Evolutionary conservation across 2,329 filamentous ascomycete genomes (phyloP).

Genomic region (Trichoderma sp.): DNA sequence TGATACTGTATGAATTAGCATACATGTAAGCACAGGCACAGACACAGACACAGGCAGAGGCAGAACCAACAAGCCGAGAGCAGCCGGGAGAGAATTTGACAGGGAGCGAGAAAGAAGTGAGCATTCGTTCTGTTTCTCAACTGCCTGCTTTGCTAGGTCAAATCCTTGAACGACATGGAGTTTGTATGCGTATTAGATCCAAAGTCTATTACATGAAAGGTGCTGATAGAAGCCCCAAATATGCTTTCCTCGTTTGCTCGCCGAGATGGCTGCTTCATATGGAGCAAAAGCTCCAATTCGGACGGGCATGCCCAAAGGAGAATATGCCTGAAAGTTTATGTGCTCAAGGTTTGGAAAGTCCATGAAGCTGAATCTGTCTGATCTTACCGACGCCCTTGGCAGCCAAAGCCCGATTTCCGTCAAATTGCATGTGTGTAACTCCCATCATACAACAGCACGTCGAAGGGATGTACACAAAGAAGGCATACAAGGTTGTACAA

Average conservation of each 20-base stretch:
- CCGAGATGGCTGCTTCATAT: constrained; percentile 16
- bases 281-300: neutral
- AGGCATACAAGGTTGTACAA: no score
- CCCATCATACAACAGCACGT: neutral
- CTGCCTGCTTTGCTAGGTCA: no score
- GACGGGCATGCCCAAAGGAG: neutral
- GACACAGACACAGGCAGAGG: neutral
- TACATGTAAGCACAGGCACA: neutral
- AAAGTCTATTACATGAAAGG: constrained; percentile 19
- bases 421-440: neutral
- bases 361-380: neutral
- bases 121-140: no score
- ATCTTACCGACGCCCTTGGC: neutral
- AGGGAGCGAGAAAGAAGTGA: no score
- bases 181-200: neutral
- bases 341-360: no score
- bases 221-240: constrained; percentile 16
- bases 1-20: neutral
- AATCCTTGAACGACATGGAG: no score
- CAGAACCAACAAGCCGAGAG: neutral
- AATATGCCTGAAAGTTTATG: no score
- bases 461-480: neutral
- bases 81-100: no score
- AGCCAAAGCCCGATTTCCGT: neutral
- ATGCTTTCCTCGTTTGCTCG: constrained; percentile 7